Percentiles rank a stretch among this genome's conserved stretches.
These are phyloP conservation scores for Myxozyma udenii DNA, from an alignment of 805 yeast genomes.

Conservation along the genomic window DNA sequence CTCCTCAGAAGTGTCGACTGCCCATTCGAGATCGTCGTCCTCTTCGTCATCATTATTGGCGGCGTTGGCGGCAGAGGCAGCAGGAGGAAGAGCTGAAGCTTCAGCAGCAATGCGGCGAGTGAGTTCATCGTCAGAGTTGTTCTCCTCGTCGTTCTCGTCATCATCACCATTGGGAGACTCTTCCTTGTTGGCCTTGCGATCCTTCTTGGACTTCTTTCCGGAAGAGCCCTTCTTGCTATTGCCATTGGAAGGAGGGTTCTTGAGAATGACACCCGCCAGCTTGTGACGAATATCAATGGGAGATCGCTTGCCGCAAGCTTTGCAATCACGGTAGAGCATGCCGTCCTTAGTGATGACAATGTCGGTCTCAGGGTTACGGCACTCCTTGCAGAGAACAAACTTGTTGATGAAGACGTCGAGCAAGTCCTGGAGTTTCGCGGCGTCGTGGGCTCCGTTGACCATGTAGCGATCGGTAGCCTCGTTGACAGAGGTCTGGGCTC, in stretches of 20 bases:
- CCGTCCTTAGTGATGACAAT: slow-evolving; percentile 74
- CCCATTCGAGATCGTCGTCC: slow-evolving; percentile 91
- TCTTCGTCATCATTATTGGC: slow-evolving; percentile 47
- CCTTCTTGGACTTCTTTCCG: slow-evolving; percentile 39
- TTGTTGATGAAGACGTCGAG: slow-evolving; percentile 91
- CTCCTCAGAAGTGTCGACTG: slow-evolving; percentile 94
- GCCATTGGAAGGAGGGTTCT: slow-evolving; percentile 67
- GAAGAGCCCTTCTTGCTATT: slow-evolving; percentile 52
- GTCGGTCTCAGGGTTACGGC: slow-evolving; percentile 98
- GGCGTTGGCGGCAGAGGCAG: slow-evolving; percentile 40
- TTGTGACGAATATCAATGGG: slow-evolving; percentile 81
- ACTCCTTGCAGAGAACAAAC: slow-evolving; percentile 88
- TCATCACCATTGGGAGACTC: slow-evolving; percentile 46
- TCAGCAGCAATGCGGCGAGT: slow-evolving; percentile 80
- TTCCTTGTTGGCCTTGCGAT: slow-evolving; percentile 64
- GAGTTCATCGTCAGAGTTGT: slow-evolving; percentile 60
- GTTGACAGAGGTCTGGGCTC: slow-evolving; percentile 87
- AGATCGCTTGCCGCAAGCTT: slow-evolving; percentile 94
- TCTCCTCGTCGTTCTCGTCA: slow-evolving; percentile 39
- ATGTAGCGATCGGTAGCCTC: slow-evolving; percentile 81
- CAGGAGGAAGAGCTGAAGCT: slow-evolving; percentile 59
- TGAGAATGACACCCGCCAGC: slow-evolving; percentile 78
- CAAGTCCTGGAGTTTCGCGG: slow-evolving; percentile 84
- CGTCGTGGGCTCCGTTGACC: slow-evolving; percentile 93
- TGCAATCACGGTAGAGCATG: slow-evolving; percentile 83